A percentile compares a stretch with the other conserved stretches of the same genome.
Conservation (phyloP, 2,329 filamentous ascomycete genomes). For the Aspergillus texensis region DNA sequence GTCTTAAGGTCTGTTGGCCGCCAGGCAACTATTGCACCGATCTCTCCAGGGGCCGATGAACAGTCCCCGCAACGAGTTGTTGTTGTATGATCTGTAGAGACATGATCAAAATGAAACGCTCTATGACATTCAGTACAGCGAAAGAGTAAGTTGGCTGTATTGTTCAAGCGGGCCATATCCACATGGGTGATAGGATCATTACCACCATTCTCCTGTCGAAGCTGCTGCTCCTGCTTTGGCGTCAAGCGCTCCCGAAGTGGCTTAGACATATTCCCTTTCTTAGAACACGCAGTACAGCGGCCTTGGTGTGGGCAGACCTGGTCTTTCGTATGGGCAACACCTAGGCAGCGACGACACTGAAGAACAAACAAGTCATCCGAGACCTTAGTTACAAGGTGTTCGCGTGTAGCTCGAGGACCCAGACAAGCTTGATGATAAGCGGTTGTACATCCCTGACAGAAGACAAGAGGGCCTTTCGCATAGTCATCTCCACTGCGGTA, state of each 20-base stretch:
- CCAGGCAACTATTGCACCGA: conserved; percentile 85
- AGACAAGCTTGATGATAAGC: conserved; percentile 84
- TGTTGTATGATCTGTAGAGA: conserved; percentile 54
- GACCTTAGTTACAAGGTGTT: conserved; percentile 90
- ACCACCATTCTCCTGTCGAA: conserved; percentile 76
- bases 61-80: conserved; percentile 82
- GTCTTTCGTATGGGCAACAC: conserved; percentile 69
- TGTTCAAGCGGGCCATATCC: conserved; percentile 68
- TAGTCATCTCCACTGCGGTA: conserved; percentile 54
- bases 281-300: conserved; percentile 70
- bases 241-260: conserved; percentile 75
- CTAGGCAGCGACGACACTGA: conserved; percentile 86
- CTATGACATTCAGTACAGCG: conserved; percentile 77
- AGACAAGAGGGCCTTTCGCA: conserved; percentile 71
- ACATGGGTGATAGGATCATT: conserved; percentile 74
- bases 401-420: conserved; percentile 69
- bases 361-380: conserved; percentile 76
- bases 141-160: conserved; percentile 75
- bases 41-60: conserved; percentile 63
- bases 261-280: conserved; percentile 67
- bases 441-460: conserved; percentile 87
- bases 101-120: conserved; percentile 81
- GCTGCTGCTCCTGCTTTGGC: conserved; percentile 77
- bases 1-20: conserved; percentile 65
- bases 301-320: conserved; percentile 68